Base-by-base conservation (phyloP, 2,329 filamentous ascomycete genomes). In the Periconia sp. region DNA sequence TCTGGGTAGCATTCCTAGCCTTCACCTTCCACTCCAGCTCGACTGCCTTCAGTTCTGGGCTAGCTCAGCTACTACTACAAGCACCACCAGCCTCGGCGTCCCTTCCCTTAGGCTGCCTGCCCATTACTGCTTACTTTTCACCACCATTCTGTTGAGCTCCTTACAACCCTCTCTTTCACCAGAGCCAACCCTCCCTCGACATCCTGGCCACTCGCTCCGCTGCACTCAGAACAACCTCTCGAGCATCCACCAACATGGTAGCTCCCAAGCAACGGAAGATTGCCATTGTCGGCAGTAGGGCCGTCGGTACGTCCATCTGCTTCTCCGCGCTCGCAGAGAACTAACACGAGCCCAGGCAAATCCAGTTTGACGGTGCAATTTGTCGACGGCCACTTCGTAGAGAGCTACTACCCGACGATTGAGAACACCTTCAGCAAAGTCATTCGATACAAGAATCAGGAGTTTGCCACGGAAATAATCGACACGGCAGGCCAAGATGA, bases 371-470 rank as follows among this genome's bases (percentile, higher is more conserved):
- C 94, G 13, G 94, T 97, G 45, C 93, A 93, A 72, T 97, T 94
- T 71, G 93, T 97, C 71, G 94, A 99, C 74, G 92, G 92, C 58
- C 92, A 96, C 78, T 99, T 99, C 72, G 93, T 99, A 70, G 94
- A 99, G 76, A 95, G 90, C 76, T 99, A 99, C 78, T 99, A 99
- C 75, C 94, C 94, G 35, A 99, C 94, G 41, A 97, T 99, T 69
- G 94, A 99, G 76, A 99, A 97, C 76, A 97, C 93, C 2, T 99
- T 99, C 74, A 95, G 89, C 81, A 96, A 96, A 75, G 88, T 92
- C 63, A 96, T 99, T 74, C 89, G 91, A 66, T 89, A 90, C 76
- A 96, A 94, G 76, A 89, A 90, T 47, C 91, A 97, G 75, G 94
- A 97, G 62, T 99, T 87, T 76, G 87, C 90, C 48, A 96, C 92